Base-by-base conservation (phyloP, 75 land plant species). In the Pinus taeda region DNA sequence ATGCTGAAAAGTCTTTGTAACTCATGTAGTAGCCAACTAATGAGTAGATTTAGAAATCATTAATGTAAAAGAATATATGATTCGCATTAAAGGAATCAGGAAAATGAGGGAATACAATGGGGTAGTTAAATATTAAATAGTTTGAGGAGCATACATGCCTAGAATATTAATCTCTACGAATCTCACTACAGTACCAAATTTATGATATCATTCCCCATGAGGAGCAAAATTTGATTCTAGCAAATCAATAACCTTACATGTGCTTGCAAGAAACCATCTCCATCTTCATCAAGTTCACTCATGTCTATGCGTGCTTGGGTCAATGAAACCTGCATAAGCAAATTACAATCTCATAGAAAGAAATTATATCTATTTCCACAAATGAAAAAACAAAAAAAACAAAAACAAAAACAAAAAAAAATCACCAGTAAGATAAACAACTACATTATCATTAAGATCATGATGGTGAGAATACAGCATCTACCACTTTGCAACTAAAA, bases 241-340 rank as follows among this genome's bases (percentile, higher is more conserved):
- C 12, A 9, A 62, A 29, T 62, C 14, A 13, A 42, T 39, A 70
- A 75, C 33, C 75, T 74, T 89, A 97, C 99, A 92, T 94, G 98
- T 79, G 95, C 91, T 71, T 92, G 98, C 71, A 97, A 88, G 80
- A 97, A 94, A 15, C 99, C 99, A 89, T 97, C 99, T 59, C 90
- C 94, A 87, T 97, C 99, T 75, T 95, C 98, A 86, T 97, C 99
- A 78, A 97, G 92, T 78, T 97, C 99, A 82, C 99, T 94, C 99
- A 97, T 97, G 76, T 97, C 99, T 77, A 97, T 97, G 75, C 99
- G 90, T 79, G 99, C 99, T 78, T 97, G 99, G 26, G 99, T 97
- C 49, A 97, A 88, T 20, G 99, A 97, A 69, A 97, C 99, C 99
- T 97, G 88, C 59, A 78, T 39, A 66, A 57, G 55, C 55, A 49